These are phyloP conservation scores for Saprolegnia parasitica DNA, from an alignment of 352 stramenopile species.

Conservation along the genomic window DNA sequence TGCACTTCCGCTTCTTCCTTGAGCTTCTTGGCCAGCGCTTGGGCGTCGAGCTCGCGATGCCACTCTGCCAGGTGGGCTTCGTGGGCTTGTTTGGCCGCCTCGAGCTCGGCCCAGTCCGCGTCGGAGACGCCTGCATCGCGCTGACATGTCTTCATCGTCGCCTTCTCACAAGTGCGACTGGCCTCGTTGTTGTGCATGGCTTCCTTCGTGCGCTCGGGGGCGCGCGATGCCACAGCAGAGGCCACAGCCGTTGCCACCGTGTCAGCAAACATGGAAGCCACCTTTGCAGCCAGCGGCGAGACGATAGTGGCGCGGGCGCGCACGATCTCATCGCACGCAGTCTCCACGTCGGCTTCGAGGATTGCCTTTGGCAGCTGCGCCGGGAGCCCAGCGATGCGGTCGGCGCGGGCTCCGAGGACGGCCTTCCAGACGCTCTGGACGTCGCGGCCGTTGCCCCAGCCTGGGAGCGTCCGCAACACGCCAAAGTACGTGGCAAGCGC, in stretches of 20 bases:
- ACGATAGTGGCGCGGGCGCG: constrained; percentile 37
- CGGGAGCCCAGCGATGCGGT: constrained; percentile 42
- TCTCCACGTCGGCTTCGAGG: constrained; percentile 39
- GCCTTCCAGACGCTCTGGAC: constrained; percentile 65
- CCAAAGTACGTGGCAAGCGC: constrained; percentile 39
- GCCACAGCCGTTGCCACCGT: constrained; percentile 13
- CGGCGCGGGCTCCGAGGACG: constrained; percentile 53
- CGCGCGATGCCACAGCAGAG: constrained; percentile 22
- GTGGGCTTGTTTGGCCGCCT: constrained; percentile 53
- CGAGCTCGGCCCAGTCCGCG: constrained; percentile 59
- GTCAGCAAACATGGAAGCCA: constrained; percentile 11
- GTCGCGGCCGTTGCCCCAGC: constrained; percentile 72
- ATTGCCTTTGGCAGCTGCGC: constrained; percentile 51
- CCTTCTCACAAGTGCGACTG: not conserved
- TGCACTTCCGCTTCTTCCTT: constrained; percentile 39
- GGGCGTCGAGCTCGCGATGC: constrained; percentile 25
- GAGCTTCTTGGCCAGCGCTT: constrained; percentile 35
- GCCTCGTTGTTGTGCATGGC: not conserved
- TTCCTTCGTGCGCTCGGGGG: constrained; percentile 32
- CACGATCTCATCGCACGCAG: constrained; percentile 39
- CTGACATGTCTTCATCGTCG: constrained; percentile 26
- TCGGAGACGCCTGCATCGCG: constrained; percentile 59
- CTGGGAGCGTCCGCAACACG: constrained; percentile 41
- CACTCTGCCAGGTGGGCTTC: constrained; percentile 42
- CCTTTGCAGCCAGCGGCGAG: not conserved